Evolutionary conservation across 1,284 basidiomycete species (phyloP).

Genomic region (Sporisorium scitamineum): DNA sequence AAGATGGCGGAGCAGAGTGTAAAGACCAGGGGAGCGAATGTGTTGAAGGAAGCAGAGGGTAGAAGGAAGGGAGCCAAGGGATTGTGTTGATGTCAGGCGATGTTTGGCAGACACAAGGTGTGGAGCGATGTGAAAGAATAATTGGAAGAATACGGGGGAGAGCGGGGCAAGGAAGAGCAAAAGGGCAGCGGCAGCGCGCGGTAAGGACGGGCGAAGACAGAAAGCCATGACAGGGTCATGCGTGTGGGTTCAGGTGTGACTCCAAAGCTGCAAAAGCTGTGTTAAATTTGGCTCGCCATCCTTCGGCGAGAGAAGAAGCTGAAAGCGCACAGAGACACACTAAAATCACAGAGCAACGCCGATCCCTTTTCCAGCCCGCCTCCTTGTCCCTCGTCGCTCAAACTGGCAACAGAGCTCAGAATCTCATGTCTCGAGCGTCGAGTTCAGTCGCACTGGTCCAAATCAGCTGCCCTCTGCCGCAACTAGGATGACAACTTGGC

Average conservation of each 20-base stretch:
- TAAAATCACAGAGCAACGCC: constrained; percentile 5
- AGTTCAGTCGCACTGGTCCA: no score
- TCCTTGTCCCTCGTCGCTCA: not conserved
- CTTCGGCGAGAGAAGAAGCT: not conserved
- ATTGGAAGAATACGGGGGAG: constrained; percentile 7
- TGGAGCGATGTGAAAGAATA: constrained; percentile 1
- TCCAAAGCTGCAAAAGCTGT: constrained; percentile 1
- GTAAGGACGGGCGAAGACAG: not conserved
- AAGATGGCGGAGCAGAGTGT: not conserved
- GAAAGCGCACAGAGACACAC: constrained; percentile 13
- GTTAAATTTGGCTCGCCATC: not conserved
- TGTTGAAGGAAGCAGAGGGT: not conserved
- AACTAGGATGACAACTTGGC: no score
- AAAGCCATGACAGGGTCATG: not conserved
- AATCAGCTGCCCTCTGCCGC: no score
- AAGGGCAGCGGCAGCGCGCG: not conserved
- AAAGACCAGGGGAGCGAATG: not conserved
- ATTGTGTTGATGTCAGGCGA: constrained; percentile 4
- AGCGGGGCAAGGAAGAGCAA: not conserved
- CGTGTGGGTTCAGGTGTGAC: constrained; percentile 6
- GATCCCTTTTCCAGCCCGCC: not conserved
- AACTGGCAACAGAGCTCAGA: not conserved
- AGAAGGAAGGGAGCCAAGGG: not conserved
- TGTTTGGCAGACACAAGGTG: not conserved
- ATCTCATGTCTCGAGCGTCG: not conserved